These are phyloP conservation scores for Kodamaea suecica DNA, from an alignment of 1,139 yeast genomes.

Conservation along the genomic window DNA sequence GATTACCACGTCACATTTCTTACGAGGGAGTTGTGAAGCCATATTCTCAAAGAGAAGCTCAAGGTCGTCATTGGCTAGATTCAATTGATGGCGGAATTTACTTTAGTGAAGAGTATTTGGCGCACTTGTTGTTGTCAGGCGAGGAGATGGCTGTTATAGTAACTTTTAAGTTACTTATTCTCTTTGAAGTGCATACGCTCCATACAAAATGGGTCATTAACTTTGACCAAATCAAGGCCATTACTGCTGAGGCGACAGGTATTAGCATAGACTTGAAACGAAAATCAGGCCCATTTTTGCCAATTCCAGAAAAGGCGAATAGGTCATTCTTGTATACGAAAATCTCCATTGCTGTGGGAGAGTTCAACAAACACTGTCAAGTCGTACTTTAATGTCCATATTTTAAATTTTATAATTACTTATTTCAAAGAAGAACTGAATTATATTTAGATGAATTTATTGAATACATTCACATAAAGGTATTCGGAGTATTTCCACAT, in stretches of 20 bases:
- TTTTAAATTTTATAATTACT: too few relatives aligned
- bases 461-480: too few relatives aligned
- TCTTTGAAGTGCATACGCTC: conserved; percentile 64
- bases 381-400: conserved; percentile 25
- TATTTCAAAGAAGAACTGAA: too few relatives aligned
- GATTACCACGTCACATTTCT: conserved; percentile 76
- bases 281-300: conserved; percentile 69
- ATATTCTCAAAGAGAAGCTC: conserved; percentile 79
- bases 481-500: conserved; percentile 28
- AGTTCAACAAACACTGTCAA: conserved; percentile 64
- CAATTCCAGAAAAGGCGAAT: conserved; percentile 66
- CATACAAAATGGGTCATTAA: conserved; percentile 63
- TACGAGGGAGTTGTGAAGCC: conserved; percentile 70
- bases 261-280: conserved; percentile 63
- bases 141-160: conserved; percentile 75
- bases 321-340: conserved; percentile 66
- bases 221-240: conserved; percentile 60
- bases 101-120: conserved; percentile 71
- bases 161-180: conserved; percentile 66
- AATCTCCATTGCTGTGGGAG: conserved; percentile 78
- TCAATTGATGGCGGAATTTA: conserved; percentile 76
- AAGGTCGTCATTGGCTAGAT: conserved; percentile 92
- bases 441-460: too few relatives aligned
- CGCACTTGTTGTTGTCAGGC: conserved; percentile 81
- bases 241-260: conserved; percentile 79